These are phyloP conservation scores for Logfia minima DNA, from an alignment of 129 eudicot genomes.

Conservation along the genomic window DNA sequence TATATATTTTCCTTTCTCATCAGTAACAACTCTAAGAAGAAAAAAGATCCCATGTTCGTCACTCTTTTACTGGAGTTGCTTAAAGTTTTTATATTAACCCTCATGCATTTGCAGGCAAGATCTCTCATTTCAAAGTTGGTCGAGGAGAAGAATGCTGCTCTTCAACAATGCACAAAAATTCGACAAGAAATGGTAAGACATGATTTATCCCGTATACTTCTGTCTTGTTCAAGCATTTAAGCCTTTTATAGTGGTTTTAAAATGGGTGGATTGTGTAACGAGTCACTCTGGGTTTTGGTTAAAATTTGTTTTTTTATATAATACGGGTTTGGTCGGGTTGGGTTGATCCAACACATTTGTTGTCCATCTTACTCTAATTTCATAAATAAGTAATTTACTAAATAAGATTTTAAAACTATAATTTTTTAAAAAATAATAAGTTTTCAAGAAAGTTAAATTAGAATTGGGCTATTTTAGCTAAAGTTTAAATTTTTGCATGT, in stretches of 20 bases:
- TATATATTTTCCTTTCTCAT: too few species aligned
- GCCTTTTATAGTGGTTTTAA: background rate
- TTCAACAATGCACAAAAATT: conserved; percentile 53
- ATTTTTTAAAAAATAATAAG: background rate
- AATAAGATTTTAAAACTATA: background rate
- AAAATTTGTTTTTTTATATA: background rate
- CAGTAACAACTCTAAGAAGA: background rate
- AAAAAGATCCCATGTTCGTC: background rate
- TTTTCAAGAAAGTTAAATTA: background rate
- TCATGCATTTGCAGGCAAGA: conserved; percentile 49
- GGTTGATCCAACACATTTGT: background rate
- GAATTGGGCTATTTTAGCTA: background rate
- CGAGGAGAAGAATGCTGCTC: conserved; percentile 75
- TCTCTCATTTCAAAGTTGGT: conserved; percentile 62
- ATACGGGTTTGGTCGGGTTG: background rate
- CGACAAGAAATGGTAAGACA: conserved; percentile 74
- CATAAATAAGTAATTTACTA: too few species aligned
- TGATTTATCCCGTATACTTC: background rate
- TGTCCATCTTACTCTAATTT: background rate
- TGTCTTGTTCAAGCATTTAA: background rate
- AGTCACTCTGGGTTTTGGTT: background rate
- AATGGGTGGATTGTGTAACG: background rate
- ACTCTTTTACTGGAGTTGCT: background rate
- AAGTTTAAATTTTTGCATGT: background rate
- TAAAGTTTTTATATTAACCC: conserved; percentile 10